These are phyloP conservation scores for Hypoxylon fragiforme DNA, from an alignment of 495 filamentous ascomycete species.

Conservation along the genomic window DNA sequence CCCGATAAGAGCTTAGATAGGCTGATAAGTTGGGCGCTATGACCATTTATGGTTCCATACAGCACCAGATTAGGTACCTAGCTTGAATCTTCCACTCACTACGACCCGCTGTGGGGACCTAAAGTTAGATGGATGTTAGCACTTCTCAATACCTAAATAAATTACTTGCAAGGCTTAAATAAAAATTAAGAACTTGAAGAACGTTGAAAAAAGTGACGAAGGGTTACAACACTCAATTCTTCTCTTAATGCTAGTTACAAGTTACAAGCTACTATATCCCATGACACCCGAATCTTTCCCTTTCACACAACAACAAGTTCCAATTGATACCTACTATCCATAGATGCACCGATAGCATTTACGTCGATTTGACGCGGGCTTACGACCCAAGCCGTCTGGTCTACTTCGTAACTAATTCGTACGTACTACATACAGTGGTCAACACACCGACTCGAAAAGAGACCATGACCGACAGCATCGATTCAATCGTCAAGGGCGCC, in stretches of 20 bases:
- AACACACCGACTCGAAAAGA: no score
- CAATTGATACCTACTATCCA: slow-evolving; percentile 9
- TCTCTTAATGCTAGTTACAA: no score
- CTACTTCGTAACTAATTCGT: slow-evolving; percentile 59
- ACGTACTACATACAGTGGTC: no score
- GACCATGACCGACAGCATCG: slow-evolving; percentile 62
- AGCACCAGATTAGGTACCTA: no score
- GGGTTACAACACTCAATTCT: no score
- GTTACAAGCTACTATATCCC: no score
- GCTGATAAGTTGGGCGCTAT: no score
- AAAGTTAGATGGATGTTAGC: slow-evolving; percentile 1
- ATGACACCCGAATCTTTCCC: no score
- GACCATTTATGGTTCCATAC: not conserved
- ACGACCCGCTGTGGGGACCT: slow-evolving; percentile 5
- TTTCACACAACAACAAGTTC: slow-evolving; percentile 4
- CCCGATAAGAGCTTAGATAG: no score
- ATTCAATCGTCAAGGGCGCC: slow-evolving; percentile 88
- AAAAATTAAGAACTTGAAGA: no score
- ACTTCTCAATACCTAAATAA: no score
- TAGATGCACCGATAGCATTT: slow-evolving; percentile 21
- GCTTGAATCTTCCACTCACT: not conserved
- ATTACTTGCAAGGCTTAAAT: no score
- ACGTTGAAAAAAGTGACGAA: slow-evolving; percentile 19
- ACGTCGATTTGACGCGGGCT: slow-evolving; percentile 34
- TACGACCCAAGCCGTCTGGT: slow-evolving; percentile 53